Evolutionary conservation across 192 early-diverging fungal genomes (phyloP), one percentile per base, ranked within the genome.

Genomic region (Hyaloraphidium curvatum): DNA sequence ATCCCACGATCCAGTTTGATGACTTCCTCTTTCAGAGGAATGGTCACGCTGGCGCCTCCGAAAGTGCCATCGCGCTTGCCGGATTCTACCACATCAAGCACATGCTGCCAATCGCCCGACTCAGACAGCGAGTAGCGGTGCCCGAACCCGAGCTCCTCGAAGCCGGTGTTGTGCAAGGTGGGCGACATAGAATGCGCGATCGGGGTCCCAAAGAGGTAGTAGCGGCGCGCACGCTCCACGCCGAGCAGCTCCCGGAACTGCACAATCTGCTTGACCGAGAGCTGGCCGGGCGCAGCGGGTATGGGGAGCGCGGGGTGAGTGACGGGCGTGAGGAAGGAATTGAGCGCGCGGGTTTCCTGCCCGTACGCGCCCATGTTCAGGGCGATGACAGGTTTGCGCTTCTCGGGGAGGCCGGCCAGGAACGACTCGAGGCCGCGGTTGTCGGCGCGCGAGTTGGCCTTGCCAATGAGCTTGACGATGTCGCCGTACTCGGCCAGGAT

Each of bases 11-110:
- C n/a, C 28, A 33, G 41, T 22, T 71, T 67, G 39, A 94, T 77
- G n/a, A 95, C 77, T 9, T 74, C 74, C 39, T 86, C 67, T 73
- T 98, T 98, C 61, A 86, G 78, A 50, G 95, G 95, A 43, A 96
- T 96, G 2, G 95, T 98, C 0, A 98, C 85, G 17, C 83, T 86
- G 0, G 85, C 88, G 51, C 95, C 95, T 40, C 91, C 90, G 79
- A 94, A 97, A 7, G 43, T 73, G 57, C 3, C 64, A 25, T 43
- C 65, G 43, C 16, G 71, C 35, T 60, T 48, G 2, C 33, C 58
- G 30, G 40, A 28, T 14, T 57, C 51, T 31, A 67, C 52, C 28
- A 69, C 63, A 1, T 73, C 64, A 9, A 22, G 43, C 43, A 48
- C 14, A 22, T 48, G 17, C 3, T 22, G 22, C 54, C 54, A 55